A percentile compares a stretch with the other conserved stretches of the same genome.
phyloP scores from a whole-genome alignment of 805 yeast species.

The Pichia rugopelliculosa region DNA sequence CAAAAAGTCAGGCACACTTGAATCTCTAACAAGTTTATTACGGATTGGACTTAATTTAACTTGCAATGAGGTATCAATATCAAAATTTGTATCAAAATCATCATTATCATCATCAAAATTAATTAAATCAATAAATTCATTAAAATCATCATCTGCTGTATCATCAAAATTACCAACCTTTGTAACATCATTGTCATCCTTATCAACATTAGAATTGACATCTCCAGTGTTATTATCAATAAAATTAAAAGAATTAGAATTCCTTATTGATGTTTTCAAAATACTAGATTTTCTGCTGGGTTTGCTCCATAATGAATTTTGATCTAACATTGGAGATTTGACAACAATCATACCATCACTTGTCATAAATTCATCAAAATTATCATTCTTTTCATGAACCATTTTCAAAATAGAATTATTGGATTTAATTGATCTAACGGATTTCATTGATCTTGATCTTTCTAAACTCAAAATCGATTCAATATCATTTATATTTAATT shows the following conservation, averaged over 20 bases:
- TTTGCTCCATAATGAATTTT: not conserved
- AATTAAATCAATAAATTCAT: conserved; percentile 26
- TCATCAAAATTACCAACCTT: conserved; percentile 3
- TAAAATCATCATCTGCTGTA: conserved; percentile 15
- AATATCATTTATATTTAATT: conserved; percentile 58
- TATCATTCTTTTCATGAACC: conserved; percentile 15
- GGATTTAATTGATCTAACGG: conserved; percentile 28
- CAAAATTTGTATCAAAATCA: conserved; percentile 21
- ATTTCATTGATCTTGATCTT: conserved; percentile 52
- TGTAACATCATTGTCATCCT: not conserved
- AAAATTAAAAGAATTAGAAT: not conserved
- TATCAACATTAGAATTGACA: not conserved
- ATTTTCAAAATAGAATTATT: conserved; percentile 22
- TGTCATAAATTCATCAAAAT: conserved; percentile 16
- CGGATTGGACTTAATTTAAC: conserved; percentile 8
- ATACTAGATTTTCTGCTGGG: conserved; percentile 10
- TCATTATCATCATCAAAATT: conserved; percentile 23
- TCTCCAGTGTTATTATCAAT: not conserved
- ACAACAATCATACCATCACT: conserved; percentile 43
- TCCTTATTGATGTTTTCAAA: conserved; percentile 8
- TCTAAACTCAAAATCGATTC: conserved; percentile 69
- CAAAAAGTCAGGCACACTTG: conserved; percentile 11
- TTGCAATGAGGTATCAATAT: conserved; percentile 13
- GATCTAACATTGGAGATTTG: conserved; percentile 13
- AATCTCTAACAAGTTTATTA: conserved; percentile 1